Evolutionary conservation across 169 alveolate genomes (phyloP), one percentile per base, ranked within the genome.

Genomic region (Plasmodium inui): DNA sequence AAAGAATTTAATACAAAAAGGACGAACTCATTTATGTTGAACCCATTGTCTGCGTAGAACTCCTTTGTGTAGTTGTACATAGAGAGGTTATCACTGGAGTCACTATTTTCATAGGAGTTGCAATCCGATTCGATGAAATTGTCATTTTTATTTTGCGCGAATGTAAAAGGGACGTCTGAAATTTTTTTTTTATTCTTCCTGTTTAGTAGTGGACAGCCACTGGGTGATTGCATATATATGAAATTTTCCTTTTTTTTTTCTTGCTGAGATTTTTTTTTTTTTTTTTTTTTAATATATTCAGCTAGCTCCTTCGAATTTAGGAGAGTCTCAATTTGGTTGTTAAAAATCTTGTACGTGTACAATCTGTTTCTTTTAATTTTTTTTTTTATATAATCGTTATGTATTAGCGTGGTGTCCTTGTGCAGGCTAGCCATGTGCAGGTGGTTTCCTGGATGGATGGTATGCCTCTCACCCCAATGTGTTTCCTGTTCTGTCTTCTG

Each of bases 301-400:
- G 70, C 67, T 50, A 86, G 81, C 41, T 86, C 93, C 32, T 76
- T 86, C 17, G 93, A 53, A 53, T 50, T 86, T 41, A 86, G 5
- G 28, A 86, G 26, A 30, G 93, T 55, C 70, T 86, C 93, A 19
- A 86, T 86, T 86, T 86, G 84, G 46, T 86, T 86, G 26, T 86
- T 86, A 6, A 86, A 53, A 19, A 86, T 34, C 53, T 86, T 86
- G 3, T 86, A 86, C 41, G 93, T 86, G 70, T 86, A 86, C 39
- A 86, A 55, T 86, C 80, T 74, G 80, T 61, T 86, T 86, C 61
- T 73, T 74, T 86, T 86, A n/a, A 86, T 86, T 86, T 86, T 86
- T 53, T 86, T 86, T 86, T 76, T 86, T 4, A 86, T 86, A 76
- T 86, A 86, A 37, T 86, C 93, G 67, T 86, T 86, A 76, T 86